Evolutionary conservation across 371 early-diverging fungal species (phyloP), one percentile per base, ranked within the genome.

Genomic region (Syncephalastrum racemosum): DNA sequence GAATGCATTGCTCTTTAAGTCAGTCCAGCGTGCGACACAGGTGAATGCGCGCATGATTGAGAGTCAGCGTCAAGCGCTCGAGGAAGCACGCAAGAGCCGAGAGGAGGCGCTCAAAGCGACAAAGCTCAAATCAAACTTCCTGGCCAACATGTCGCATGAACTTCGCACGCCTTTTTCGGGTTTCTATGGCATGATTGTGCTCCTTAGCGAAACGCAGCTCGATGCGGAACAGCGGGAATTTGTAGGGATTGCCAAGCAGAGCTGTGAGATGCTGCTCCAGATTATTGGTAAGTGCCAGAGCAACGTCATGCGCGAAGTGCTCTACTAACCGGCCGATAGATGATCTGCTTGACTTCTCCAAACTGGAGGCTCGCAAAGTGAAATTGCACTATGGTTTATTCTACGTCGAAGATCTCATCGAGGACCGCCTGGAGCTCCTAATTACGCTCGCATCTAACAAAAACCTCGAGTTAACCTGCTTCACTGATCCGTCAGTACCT

Each of bases 331-430:
- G 10, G 36, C 2, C 19, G 5, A 5, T 53, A 66, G 75, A 85
- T 25, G 85, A 85, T 59, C 51, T 86, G 24, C 58, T 86, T 46
- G 82, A 86, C 56, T 85, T 85, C 50, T 81, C 81, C 39, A 86
- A 84, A 44, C 56, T 85, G 54, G 82, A 85, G 56, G 81, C 86
- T 0, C 81, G 77, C 45, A 85, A 85, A 48, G 82, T 85, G 39
- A 80, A 77, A 8, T 46, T 85, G n/a, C 78, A 83, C 39, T 59
- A 69, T 24, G 76, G 79, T 1, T 58, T 78, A 1, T 64, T 85
- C 20, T 79, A 80, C 46, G 68, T 84, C 16, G 83, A 82, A 25
- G 82, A 82, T 42, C 60, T 82, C 15, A 62, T 82, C 44, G 82
- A 67, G 50, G 82, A 81, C 58, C 73, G 83, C 0, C 69, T 81